Conservation (phyloP, 768 basidiomycete species). For the Mycena haematopus region DNA sequence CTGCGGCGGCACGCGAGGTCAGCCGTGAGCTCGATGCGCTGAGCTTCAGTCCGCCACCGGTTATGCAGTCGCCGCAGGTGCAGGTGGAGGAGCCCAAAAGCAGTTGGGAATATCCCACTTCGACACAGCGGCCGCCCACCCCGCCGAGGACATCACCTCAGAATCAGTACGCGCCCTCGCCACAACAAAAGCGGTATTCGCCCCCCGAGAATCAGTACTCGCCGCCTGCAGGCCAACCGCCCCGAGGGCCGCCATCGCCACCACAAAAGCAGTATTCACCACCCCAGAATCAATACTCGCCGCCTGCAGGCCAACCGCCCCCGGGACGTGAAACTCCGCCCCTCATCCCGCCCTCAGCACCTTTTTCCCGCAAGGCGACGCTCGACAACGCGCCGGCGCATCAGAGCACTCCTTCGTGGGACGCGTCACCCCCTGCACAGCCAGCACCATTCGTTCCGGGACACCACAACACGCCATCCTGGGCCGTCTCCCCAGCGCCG, state of each 20-base stretch:
- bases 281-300: slow-evolving; percentile 13
- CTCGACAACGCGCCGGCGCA: slow-evolving; percentile 5
- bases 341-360: slow-evolving; percentile 20
- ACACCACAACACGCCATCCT: slow-evolving; percentile 27
- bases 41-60: slow-evolving; percentile 38
- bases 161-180: not conserved
- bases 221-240: not conserved
- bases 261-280: slow-evolving; percentile 19
- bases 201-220: slow-evolving; percentile 18
- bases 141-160: not conserved
- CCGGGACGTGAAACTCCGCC: slow-evolving; percentile 29
- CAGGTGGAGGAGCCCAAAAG: not conserved
- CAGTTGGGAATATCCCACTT: slow-evolving; percentile 17
- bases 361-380: slow-evolving; percentile 14
- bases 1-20: slow-evolving; percentile 73
- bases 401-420: slow-evolving; percentile 21
- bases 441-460: slow-evolving; percentile 12
- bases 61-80: slow-evolving; percentile 10
- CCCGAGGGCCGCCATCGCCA: not conserved
- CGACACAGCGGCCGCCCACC: slow-evolving; percentile 16
- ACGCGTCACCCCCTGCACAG: not conserved
- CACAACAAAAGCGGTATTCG: slow-evolving; percentile 15
- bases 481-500: slow-evolving; percentile 21
- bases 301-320: not conserved
- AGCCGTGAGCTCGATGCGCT: slow-evolving; percentile 68